phyloP scores from a whole-genome alignment of 257 asterid species.

The Nicotiana attenuata region DNA sequence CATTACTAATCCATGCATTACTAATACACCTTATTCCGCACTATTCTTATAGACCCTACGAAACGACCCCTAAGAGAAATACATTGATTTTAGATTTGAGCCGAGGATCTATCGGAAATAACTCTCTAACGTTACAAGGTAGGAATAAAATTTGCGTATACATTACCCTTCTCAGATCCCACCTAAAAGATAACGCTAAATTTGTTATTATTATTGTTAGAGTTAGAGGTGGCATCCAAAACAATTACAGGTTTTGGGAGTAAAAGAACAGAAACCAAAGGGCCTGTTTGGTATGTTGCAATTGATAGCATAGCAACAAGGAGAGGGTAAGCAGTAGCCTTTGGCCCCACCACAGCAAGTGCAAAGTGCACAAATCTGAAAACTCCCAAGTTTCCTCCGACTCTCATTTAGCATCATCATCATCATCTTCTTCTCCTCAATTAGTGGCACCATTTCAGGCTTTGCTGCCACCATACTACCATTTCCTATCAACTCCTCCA shows the following conservation, averaged over 20 bases:
- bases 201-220: not conserved
- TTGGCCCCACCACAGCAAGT: slow-evolving; percentile 62
- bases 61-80: no score
- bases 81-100: no score
- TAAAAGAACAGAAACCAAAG: slow-evolving; percentile 73
- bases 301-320: slow-evolving; percentile 77
- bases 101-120: no score
- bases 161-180: no score
- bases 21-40: no score
- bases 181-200: no score
- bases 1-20: no score
- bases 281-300: slow-evolving; percentile 89
- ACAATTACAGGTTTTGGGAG: slow-evolving; percentile 78
- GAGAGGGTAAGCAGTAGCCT: slow-evolving; percentile 54
- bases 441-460: slow-evolving; percentile 40
- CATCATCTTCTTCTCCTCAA: slow-evolving; percentile 37
- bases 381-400: slow-evolving; percentile 60
- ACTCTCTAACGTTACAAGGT: no score
- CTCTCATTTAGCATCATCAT: slow-evolving; percentile 44
- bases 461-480: slow-evolving; percentile 16
- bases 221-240: slow-evolving; percentile 52
- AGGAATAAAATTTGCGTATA: no score
- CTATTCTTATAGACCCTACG: no score
- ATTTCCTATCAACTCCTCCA: slow-evolving; percentile 17
- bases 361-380: slow-evolving; percentile 65